Percentiles rank a stretch among this genome's conserved stretches.
Conservation (phyloP, 306 rosid species). For the Acacia melanoxylon region DNA sequence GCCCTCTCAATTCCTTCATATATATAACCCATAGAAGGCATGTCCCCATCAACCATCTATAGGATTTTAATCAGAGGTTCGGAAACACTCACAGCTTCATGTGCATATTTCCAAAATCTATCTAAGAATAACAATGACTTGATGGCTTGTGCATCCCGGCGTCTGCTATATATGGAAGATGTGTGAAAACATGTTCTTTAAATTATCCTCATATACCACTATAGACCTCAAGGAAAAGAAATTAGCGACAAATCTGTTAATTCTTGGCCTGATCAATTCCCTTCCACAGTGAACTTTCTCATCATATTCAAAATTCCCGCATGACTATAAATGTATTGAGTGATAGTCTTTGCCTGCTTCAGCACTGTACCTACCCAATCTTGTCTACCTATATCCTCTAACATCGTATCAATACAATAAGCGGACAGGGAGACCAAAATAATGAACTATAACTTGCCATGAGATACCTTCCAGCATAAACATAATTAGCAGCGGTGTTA, state of each 20-base stretch:
- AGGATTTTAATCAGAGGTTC: constrained; percentile 64
- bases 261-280: constrained; percentile 63
- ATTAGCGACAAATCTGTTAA: constrained; percentile 49
- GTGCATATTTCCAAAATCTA: constrained; percentile 70
- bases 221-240: constrained; percentile 71
- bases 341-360: constrained; percentile 63
- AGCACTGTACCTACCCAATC: constrained; percentile 62
- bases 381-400: constrained; percentile 65
- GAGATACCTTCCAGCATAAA: constrained; percentile 60
- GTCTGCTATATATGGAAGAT: constrained; percentile 52
- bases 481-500: constrained; percentile 51
- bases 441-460: constrained; percentile 62
- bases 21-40: constrained; percentile 75
- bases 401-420: constrained; percentile 60
- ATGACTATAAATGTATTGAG: constrained; percentile 53
- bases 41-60: constrained; percentile 72
- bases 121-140: constrained; percentile 51
- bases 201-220: constrained; percentile 57
- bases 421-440: constrained; percentile 85
- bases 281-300: constrained; percentile 63
- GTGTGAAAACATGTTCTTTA: constrained; percentile 66
- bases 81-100: constrained; percentile 62
- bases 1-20: constrained; percentile 65
- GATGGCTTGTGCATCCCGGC: constrained; percentile 50
- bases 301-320: constrained; percentile 52